These are phyloP conservation scores for Aspergillus pseudotamarii DNA, from an alignment of 2,329 filamentous ascomycete genomes.

Conservation along the genomic window DNA sequence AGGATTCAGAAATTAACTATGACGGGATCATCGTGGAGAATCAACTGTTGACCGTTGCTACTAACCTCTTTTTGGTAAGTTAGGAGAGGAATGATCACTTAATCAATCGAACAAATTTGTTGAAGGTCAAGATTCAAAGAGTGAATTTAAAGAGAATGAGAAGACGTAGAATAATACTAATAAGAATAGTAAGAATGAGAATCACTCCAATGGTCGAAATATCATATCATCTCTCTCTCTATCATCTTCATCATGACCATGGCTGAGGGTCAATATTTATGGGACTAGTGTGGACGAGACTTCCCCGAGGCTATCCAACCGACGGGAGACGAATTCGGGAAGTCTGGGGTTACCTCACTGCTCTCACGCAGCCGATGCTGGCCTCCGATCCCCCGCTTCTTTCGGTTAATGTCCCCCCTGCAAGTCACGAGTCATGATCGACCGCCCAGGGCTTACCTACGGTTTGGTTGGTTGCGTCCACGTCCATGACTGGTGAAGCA, in stretches of 20 bases:
- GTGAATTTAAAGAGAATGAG: not conserved
- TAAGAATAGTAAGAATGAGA: not conserved
- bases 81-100: not conserved
- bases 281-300: not conserved
- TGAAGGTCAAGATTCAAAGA: not conserved
- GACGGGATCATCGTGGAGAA: not conserved
- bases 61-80: slow-evolving; percentile 6
- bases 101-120: not conserved
- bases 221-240: not conserved
- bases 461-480: not conserved
- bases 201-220: not conserved
- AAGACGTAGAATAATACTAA: too few relatives aligned
- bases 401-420: slow-evolving; percentile 14
- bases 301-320: slow-evolving; percentile 28
- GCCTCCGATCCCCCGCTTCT: slow-evolving; percentile 16
- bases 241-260: not conserved
- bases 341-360: slow-evolving; percentile 16
- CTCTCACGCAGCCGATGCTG: slow-evolving; percentile 20
- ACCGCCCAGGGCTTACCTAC: not conserved
- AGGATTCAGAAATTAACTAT: not conserved
- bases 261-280: slow-evolving; percentile 17
- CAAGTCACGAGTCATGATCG: not conserved
- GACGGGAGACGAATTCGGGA: slow-evolving; percentile 27
- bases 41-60: not conserved
- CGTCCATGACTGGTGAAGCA: not conserved